Percentiles rank a stretch among this genome's conserved stretches.
Conservation (phyloP, 2,329 filamentous ascomycete species). For the Pseudogymnoascus sp. region DNA sequence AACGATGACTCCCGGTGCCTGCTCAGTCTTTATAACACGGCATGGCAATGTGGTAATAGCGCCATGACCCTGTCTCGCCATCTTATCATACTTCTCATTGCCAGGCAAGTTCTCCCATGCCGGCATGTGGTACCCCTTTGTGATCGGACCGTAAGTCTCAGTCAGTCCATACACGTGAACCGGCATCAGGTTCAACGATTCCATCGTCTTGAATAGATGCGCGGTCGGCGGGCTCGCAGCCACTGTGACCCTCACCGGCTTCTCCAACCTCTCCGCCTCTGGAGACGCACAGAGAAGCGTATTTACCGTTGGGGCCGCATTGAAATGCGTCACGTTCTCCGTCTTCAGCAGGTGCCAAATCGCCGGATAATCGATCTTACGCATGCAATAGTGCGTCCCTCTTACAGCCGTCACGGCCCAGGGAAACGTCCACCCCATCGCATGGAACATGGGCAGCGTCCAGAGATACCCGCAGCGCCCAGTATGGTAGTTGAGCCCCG, state of each 20-base stretch:
- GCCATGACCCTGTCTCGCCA: conserved; percentile 91
- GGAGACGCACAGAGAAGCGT: conserved; percentile 77
- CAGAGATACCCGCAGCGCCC: conserved; percentile 76
- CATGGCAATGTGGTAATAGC: conserved; percentile 75
- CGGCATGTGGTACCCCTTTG: conserved; percentile 82
- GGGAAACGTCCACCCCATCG: conserved; percentile 75
- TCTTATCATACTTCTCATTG: conserved; percentile 74
- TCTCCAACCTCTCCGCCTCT: conserved; percentile 60
- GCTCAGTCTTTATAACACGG: conserved; percentile 72
- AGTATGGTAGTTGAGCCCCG: conserved; percentile 63
- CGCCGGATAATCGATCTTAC: conserved; percentile 88
- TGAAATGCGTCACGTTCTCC: conserved; percentile 87
- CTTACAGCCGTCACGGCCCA: conserved; percentile 90
- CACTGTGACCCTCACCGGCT: conserved; percentile 77
- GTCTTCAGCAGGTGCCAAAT: conserved; percentile 86
- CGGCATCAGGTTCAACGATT: conserved; percentile 67
- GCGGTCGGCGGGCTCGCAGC: conserved; percentile 85
- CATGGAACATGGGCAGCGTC: conserved; percentile 82
- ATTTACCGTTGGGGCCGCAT: conserved; percentile 92
- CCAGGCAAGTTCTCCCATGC: conserved; percentile 67
- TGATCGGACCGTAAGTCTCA: conserved; percentile 92
- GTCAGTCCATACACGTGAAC: conserved; percentile 88
- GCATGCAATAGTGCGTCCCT: conserved; percentile 88
- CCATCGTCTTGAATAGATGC: conserved; percentile 89
- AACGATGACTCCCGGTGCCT: conserved; percentile 55